Evolutionary conservation across 2,329 filamentous ascomycete species (phyloP).

Genomic region (Ophiobolus disseminans): DNA sequence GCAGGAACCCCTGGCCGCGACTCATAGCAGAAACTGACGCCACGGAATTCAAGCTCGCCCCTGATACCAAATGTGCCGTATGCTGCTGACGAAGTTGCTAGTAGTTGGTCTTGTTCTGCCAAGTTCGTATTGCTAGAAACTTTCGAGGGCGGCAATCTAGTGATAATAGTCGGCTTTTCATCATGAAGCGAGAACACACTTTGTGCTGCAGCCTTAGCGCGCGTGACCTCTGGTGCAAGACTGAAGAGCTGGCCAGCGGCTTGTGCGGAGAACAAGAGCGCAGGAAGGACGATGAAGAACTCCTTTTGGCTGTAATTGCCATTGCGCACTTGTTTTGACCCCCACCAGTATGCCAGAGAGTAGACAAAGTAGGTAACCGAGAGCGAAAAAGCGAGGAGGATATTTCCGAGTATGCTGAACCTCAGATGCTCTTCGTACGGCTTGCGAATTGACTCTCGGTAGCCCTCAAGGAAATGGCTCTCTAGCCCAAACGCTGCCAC

Average conservation of each 20-base stretch:
- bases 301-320: conserved; percentile 51
- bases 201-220: conserved; percentile 54
- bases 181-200: conserved; percentile 54
- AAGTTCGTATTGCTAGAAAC: not conserved
- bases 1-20: conserved; percentile 39
- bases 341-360: conserved; percentile 58
- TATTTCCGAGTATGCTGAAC: conserved; percentile 52
- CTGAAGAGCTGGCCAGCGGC: conserved; percentile 56
- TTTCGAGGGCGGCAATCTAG: conserved; percentile 1
- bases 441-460: conserved; percentile 47
- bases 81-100: conserved; percentile 22
- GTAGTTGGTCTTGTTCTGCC: conserved; percentile 11
- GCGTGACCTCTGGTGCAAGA: conserved; percentile 54
- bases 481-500: conserved; percentile 55
- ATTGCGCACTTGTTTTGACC: conserved; percentile 53
- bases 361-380: conserved; percentile 58
- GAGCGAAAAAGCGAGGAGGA: conserved; percentile 54
- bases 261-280: conserved; percentile 56
- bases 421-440: conserved; percentile 51
- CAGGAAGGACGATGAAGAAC: conserved; percentile 57
- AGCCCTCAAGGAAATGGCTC: conserved; percentile 47
- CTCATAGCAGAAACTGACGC: conserved; percentile 43
- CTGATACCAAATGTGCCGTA: conserved; percentile 27
- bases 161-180: conserved; percentile 49
- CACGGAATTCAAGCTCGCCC: conserved; percentile 43